Conservation (phyloP, 139 green algal species). For the Volvox africanus region DNA sequence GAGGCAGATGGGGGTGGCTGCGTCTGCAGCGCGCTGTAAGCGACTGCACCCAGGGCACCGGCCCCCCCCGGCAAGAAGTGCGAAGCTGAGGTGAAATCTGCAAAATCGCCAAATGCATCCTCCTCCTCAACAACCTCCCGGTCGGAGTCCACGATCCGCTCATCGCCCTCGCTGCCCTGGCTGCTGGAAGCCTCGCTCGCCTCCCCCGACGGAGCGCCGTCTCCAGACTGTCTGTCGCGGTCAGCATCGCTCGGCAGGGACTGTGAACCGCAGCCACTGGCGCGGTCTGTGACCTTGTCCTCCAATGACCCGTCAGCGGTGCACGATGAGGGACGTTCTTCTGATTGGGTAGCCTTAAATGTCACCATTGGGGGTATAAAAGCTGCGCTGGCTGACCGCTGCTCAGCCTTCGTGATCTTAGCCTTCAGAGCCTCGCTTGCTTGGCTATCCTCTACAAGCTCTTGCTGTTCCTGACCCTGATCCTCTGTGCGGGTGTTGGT, state of each 20-base stretch:
- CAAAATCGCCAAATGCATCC: slow-evolving; percentile 44
- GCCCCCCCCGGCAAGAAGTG: background rate
- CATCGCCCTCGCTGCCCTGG: background rate
- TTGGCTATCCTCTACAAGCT: too few relatives aligned
- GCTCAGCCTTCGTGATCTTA: too few relatives aligned
- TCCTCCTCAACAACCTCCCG: slow-evolving; percentile 38
- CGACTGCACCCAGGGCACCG: too few relatives aligned
- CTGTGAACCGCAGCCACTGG: slow-evolving; percentile 3
- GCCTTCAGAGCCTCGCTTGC: too few relatives aligned
- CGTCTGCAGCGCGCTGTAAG: background rate
- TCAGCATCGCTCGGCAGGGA: slow-evolving; percentile 16
- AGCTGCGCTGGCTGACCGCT: too few relatives aligned
- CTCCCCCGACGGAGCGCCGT: background rate
- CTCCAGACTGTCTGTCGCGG: background rate
- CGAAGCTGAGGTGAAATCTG: slow-evolving; percentile 22
- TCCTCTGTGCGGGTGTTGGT: too few relatives aligned
- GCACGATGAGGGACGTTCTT: too few relatives aligned
- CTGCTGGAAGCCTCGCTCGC: background rate
- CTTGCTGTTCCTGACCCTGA: too few relatives aligned
- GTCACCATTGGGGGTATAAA: too few relatives aligned
- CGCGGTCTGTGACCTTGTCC: background rate
- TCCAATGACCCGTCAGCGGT: background rate
- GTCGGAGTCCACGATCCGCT: background rate
- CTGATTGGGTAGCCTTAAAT: too few relatives aligned
- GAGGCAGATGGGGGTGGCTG: background rate